Evolutionary conservation across 306 rosid species (phyloP).

Genomic region (Albizia julibrissin): DNA sequence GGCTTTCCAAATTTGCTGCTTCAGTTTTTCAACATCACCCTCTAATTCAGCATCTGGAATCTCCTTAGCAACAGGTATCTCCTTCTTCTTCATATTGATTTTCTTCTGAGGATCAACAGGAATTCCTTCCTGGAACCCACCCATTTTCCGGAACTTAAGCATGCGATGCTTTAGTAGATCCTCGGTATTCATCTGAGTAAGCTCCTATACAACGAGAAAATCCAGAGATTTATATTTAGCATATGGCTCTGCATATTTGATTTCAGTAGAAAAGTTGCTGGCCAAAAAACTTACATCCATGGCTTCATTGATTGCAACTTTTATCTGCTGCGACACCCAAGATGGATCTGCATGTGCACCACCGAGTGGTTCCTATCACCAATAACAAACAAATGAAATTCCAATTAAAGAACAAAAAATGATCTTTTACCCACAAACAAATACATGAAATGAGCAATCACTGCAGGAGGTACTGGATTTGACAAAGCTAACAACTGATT

Average conservation of each 20-base stretch:
- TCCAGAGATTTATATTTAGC: conserved; percentile 31
- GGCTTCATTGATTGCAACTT: conserved; percentile 63
- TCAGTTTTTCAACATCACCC: conserved; percentile 62
- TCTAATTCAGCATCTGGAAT: conserved; percentile 47
- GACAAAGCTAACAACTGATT: conserved; percentile 1
- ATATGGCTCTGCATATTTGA: conserved; percentile 17
- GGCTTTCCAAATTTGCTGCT: conserved; percentile 50
- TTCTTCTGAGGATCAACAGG: conserved; percentile 66
- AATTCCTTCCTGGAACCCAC: conserved; percentile 78
- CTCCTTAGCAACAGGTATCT: conserved; percentile 39
- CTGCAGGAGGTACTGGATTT: conserved; percentile 19
- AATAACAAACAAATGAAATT: conserved; percentile 21
- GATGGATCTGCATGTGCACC: conserved; percentile 91
- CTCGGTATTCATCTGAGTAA: conserved; percentile 56
- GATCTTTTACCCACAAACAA: not conserved
- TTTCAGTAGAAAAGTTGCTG: conserved; percentile 25
- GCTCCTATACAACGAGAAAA: conserved; percentile 60
- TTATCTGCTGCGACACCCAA: conserved; percentile 89
- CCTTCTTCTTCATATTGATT: conserved; percentile 70
- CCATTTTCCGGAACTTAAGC: conserved; percentile 81
- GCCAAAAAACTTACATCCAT: conserved; percentile 73
- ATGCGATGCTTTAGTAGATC: conserved; percentile 69
- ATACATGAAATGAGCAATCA: not conserved
- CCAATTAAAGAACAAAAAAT: conserved; percentile 15
- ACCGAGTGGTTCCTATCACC: conserved; percentile 83